Conservation (phyloP, 2,329 filamentous ascomycete genomes). For the Colletotrichum sp. region DNA sequence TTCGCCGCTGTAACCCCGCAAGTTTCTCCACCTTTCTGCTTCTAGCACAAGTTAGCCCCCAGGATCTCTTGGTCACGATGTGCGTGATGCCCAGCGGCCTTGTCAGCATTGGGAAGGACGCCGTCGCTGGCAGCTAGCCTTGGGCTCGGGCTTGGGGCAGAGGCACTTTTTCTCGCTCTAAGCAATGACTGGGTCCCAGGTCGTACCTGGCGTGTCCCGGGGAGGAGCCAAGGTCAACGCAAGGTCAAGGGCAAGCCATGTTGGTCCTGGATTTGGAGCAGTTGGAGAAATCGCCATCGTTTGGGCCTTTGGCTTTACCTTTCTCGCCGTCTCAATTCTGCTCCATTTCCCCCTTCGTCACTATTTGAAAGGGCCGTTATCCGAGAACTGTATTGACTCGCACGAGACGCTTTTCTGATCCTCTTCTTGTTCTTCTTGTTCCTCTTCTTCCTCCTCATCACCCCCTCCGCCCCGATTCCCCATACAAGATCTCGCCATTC, state of each 20-base stretch:
- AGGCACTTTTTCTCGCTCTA: background rate
- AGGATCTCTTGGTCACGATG: slow-evolving; percentile 19
- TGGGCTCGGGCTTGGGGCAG: background rate
- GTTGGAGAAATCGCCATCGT: slow-evolving; percentile 14
- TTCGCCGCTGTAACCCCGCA: slow-evolving; percentile 22
- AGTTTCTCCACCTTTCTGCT: slow-evolving; percentile 22
- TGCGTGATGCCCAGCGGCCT: slow-evolving; percentile 11
- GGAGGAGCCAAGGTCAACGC: background rate
- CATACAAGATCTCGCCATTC: slow-evolving; percentile 6
- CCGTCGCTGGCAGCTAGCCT: slow-evolving; percentile 12
- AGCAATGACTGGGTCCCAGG: background rate
- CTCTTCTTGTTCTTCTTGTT: background rate
- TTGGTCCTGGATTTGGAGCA: background rate
- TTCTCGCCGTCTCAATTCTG: background rate
- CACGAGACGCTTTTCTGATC: background rate
- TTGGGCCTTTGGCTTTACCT: background rate
- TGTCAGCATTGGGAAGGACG: slow-evolving; percentile 22
- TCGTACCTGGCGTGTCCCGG: background rate
- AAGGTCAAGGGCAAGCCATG: background rate
- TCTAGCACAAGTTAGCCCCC: slow-evolving; percentile 11
- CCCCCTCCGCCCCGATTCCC: slow-evolving; percentile 7
- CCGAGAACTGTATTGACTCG: slow-evolving; percentile 2
- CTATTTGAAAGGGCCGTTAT: background rate
- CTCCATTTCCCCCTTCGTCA: background rate
- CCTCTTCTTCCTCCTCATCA: background rate